Conservation (phyloP, 2,329 filamentous ascomycete species). For the Dothiorella sarmentorum region DNA sequence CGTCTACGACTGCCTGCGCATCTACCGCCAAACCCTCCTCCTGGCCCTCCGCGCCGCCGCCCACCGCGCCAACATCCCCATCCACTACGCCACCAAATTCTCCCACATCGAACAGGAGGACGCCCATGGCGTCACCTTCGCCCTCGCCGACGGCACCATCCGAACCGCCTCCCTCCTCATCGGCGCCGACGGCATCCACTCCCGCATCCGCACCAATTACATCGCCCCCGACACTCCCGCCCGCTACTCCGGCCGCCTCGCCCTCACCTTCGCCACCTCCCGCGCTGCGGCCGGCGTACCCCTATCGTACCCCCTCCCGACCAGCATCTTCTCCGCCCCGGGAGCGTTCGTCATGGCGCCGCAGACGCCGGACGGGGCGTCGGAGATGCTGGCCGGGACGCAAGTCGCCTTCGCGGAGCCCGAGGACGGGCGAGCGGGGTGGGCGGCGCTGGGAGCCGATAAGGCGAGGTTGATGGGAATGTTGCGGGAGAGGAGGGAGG, state of each 20-base stretch:
- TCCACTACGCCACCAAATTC: slow-evolving; percentile 51
- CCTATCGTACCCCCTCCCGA: slow-evolving; percentile 25
- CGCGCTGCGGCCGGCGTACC: slow-evolving; percentile 6
- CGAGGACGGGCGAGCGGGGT: slow-evolving; percentile 34
- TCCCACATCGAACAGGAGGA: slow-evolving; percentile 32
- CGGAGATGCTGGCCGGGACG: slow-evolving; percentile 36
- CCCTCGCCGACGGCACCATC: slow-evolving; percentile 47
- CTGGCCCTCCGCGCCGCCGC: slow-evolving; percentile 44
- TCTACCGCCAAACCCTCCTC: slow-evolving; percentile 53
- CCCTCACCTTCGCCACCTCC: slow-evolving; percentile 34
- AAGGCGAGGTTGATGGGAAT: slow-evolving; percentile 24
- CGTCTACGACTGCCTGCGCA: slow-evolving; percentile 51
- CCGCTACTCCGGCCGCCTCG: slow-evolving; percentile 50
- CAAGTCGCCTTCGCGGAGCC: slow-evolving; percentile 34
- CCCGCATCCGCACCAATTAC: slow-evolving; percentile 48
- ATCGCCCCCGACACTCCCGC: slow-evolving; percentile 48
- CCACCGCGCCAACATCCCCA: slow-evolving; percentile 37
- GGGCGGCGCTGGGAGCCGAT: slow-evolving; percentile 30
- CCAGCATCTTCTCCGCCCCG: slow-evolving; percentile 34
- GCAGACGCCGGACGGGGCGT: slow-evolving; percentile 31
- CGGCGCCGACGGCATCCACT: slow-evolving; percentile 61
- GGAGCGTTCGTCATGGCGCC: slow-evolving; percentile 40
- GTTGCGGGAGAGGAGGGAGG: slow-evolving; percentile 17
- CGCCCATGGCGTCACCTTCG: slow-evolving; percentile 34
- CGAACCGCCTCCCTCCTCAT: slow-evolving; percentile 46